A percentile compares a stretch with the other conserved stretches of the same genome.
Conservation (phyloP, 768 basidiomycete genomes). For the Suillus americanus region DNA sequence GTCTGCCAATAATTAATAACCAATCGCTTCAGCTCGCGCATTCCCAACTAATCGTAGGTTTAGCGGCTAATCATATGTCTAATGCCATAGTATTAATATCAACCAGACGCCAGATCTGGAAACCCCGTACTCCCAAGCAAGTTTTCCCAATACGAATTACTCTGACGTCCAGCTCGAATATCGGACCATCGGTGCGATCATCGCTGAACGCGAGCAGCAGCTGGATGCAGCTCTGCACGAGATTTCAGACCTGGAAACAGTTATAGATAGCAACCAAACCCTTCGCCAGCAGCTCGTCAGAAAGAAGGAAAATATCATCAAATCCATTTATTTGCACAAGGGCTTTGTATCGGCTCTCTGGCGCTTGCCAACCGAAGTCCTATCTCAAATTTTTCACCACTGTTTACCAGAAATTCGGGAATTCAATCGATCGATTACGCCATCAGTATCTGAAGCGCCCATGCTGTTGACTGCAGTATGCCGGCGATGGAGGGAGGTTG, state of each 20-base stretch:
- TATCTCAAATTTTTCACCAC: constrained; percentile 44
- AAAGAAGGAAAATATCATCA: constrained; percentile 12
- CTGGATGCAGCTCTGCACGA: constrained; percentile 13
- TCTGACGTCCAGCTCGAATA: constrained; percentile 13
- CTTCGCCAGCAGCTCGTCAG: constrained; percentile 14
- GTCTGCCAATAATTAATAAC: too few relatives aligned
- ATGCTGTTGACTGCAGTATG: constrained; percentile 42
- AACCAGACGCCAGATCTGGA: constrained; percentile 15
- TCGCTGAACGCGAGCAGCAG: constrained; percentile 16
- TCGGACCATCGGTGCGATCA: constrained; percentile 14
- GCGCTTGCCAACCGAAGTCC: constrained; percentile 44
- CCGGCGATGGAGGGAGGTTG: constrained; percentile 41
- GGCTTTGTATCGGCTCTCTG: constrained; percentile 32
- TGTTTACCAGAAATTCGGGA: constrained; percentile 26
- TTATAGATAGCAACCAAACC: constrained; percentile 14
- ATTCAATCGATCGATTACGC: neutral
- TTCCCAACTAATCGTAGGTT: too few relatives aligned
- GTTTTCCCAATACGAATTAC: constrained; percentile 12
- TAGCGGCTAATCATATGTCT: too few relatives aligned
- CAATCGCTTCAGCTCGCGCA: too few relatives aligned
- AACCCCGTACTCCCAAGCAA: constrained; percentile 15
- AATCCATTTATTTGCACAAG: constrained; percentile 20
- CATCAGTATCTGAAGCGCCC: constrained; percentile 27
- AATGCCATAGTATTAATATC: too few relatives aligned
- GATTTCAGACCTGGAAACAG: constrained; percentile 11